Conservation (phyloP, 257 asterid species). For the Salvia miltiorrhiza region DNA sequence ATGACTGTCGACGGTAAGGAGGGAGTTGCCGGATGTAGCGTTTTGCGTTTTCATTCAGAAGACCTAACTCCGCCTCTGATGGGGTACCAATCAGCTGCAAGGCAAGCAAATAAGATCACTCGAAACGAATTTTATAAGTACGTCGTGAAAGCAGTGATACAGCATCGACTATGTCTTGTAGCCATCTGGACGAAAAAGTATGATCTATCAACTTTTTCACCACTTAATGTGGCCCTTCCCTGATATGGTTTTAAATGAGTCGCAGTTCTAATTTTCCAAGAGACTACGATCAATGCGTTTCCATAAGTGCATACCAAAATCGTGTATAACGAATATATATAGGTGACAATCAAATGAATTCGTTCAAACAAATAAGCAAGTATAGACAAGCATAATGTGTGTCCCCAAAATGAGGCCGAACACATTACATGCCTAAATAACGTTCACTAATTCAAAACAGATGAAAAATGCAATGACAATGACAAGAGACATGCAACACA, state of each 20-base stretch:
- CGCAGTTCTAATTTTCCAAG: not conserved
- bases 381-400: not conserved
- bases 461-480: not conserved
- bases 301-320: not conserved
- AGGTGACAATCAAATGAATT: not conserved
- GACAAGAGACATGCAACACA: not conserved
- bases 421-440: not conserved
- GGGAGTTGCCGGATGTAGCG: conserved; percentile 78
- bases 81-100: conserved; percentile 91
- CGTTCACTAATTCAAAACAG: not conserved
- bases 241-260: not conserved
- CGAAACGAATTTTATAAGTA: not conserved
- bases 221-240: not conserved
- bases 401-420: not conserved
- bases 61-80: conserved; percentile 77
- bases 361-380: not conserved
- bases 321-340: not conserved
- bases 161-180: not conserved
- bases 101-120: not conserved
- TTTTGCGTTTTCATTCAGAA: conserved; percentile 76
- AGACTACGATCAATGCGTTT: no score
- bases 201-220: not conserved
- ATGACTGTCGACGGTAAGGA: conserved; percentile 65
- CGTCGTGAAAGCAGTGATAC: not conserved
- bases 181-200: not conserved